Percentiles rank a stretch among this genome's conserved stretches.
These are phyloP conservation scores for Calycina marina DNA, from an alignment of 2,329 filamentous ascomycete species.

Conservation along the genomic window DNA sequence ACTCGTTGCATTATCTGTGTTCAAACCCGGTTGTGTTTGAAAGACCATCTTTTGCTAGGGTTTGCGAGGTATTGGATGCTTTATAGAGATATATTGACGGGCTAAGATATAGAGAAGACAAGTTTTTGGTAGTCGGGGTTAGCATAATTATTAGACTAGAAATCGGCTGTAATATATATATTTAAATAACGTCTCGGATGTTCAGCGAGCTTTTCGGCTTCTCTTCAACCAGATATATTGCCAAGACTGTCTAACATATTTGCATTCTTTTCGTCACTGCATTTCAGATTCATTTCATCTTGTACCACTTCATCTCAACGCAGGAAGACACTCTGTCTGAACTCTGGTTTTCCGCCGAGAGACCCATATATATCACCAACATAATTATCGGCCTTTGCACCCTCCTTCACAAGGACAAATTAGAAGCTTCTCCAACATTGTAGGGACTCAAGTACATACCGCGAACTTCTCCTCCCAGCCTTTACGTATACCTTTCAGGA, in stretches of 20 bases:
- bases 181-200: no score
- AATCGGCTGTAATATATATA: no score
- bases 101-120: no score
- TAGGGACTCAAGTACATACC: conserved; percentile 1
- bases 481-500: conserved; percentile 42
- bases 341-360: conserved; percentile 33
- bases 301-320: background rate
- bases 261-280: no score
- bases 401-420: no score
- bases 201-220: no score
- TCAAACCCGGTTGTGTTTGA: conserved; percentile 16
- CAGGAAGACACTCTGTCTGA: background rate
- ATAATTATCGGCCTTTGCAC: conserved; percentile 46
- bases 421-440: no score
- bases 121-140: no score
- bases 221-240: no score
- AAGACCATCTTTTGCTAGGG: conserved; percentile 17
- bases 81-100: conserved; percentile 6
- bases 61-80: conserved; percentile 12
- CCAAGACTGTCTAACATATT: no score
- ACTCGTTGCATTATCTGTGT: conserved; percentile 19
- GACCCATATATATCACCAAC: conserved; percentile 58
- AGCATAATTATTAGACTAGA: no score
- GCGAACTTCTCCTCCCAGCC: conserved; percentile 45
- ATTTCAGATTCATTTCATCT: no score